phyloP scores from a whole-genome alignment of 352 stramenopile genomes.

The Phytophthora macrochlamydospora region DNA sequence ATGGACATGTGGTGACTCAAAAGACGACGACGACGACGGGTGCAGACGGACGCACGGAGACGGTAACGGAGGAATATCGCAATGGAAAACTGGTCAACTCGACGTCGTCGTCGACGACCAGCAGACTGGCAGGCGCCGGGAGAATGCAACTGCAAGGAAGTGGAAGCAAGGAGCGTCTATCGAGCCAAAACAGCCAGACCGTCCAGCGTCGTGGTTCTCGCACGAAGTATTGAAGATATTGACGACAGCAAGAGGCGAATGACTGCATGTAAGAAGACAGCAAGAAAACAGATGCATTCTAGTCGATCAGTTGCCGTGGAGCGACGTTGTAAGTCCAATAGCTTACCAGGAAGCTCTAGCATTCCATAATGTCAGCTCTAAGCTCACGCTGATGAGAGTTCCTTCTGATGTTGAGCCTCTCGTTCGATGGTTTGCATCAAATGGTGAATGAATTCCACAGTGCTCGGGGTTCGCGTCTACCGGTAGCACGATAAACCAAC shows the following conservation, averaged over 20 bases:
- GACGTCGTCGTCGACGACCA: constrained; percentile 37
- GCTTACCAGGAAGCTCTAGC: background rate
- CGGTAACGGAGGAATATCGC: constrained; percentile 71
- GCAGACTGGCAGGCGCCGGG: constrained; percentile 54
- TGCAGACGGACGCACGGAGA: constrained; percentile 55
- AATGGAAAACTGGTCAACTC: constrained; percentile 72
- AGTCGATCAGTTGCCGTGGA: constrained; percentile 9
- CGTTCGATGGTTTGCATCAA: constrained; percentile 34
- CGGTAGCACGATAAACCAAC: background rate
- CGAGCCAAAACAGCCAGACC: background rate
- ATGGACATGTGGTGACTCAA: constrained; percentile 72
- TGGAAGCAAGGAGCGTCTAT: background rate
- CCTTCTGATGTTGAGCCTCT: constrained; percentile 36
- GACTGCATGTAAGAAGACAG: background rate
- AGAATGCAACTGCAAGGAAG: constrained; percentile 65
- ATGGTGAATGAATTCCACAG: constrained; percentile 30
- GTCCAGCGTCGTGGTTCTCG: constrained; percentile 21
- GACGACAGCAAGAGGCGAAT: background rate
- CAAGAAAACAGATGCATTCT: constrained; percentile 2
- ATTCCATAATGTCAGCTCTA: background rate
- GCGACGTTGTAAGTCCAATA: background rate
- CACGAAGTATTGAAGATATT: constrained; percentile 17
- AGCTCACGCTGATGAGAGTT: constrained; percentile 17
- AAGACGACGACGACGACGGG: constrained; percentile 74
- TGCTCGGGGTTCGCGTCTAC: constrained; percentile 24